Evolutionary conservation across 768 basidiomycete species (phyloP).

Genomic region (Pleurotus citrinopileatus): DNA sequence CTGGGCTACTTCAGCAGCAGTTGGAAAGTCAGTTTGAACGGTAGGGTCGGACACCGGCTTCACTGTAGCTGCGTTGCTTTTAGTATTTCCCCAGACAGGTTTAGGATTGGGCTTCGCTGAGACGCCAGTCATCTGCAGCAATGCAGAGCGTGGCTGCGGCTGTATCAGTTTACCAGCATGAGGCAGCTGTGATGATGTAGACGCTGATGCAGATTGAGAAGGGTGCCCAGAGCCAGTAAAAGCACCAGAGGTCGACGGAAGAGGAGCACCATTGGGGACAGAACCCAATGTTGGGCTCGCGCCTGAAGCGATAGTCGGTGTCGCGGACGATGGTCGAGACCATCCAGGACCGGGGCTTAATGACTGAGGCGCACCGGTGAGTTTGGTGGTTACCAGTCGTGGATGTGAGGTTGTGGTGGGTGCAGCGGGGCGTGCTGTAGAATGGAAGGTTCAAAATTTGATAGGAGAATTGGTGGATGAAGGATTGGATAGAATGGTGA

Average conservation of each 20-base stretch:
- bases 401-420: constrained; percentile 64
- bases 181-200: constrained; percentile 42
- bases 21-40: constrained; percentile 80
- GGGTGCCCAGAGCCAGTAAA: constrained; percentile 35
- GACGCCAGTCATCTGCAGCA: constrained; percentile 18
- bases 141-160: constrained; percentile 51
- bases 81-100: constrained; percentile 73
- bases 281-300: constrained; percentile 32
- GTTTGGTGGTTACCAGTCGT: constrained; percentile 81
- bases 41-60: constrained; percentile 36
- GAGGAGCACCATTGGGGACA: constrained; percentile 38
- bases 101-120: constrained; percentile 32
- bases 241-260: constrained; percentile 33
- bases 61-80: constrained; percentile 32
- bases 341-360: constrained; percentile 64
- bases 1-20: constrained; percentile 92
- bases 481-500: no score
- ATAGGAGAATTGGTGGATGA: no score
- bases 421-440: constrained; percentile 53
- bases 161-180: constrained; percentile 68
- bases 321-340: constrained; percentile 76
- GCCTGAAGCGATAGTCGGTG: constrained; percentile 46
- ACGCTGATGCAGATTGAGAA: constrained; percentile 30
- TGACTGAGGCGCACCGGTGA: constrained; percentile 66
- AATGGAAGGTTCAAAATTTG: no score